Evolutionary conservation across 768 basidiomycete genomes (phyloP).

Genomic region (Pulveroboletus sp.): DNA sequence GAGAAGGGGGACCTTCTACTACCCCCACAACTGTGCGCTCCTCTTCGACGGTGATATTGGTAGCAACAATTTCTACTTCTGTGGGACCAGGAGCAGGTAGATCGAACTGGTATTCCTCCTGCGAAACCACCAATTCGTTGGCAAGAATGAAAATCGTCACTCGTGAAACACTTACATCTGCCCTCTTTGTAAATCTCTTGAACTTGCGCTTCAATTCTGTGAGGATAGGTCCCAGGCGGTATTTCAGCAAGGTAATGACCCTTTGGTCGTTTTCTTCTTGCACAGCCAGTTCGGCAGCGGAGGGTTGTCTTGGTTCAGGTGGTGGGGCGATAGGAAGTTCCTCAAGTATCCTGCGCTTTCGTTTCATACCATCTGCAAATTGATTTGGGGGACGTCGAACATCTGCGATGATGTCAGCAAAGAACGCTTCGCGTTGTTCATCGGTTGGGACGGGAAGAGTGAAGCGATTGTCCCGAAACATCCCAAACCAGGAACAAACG

Average conservation of each 20-base stretch:
- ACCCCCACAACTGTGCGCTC: conserved; percentile 45
- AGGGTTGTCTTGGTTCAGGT: conserved; percentile 78
- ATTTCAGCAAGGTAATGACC: conserved; percentile 78
- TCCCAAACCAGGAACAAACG: conserved; percentile 90
- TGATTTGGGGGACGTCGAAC: conserved; percentile 75
- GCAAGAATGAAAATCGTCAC: neutral
- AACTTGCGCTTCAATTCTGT: conserved; percentile 89
- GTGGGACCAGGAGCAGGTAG: conserved; percentile 21
- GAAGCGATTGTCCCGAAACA: conserved; percentile 72
- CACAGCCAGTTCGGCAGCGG: conserved; percentile 74
- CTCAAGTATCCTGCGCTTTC: conserved; percentile 82
- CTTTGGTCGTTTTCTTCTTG: conserved; percentile 83
- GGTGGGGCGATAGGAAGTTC: conserved; percentile 87
- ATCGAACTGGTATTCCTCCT: conserved; percentile 78
- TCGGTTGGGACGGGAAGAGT: conserved; percentile 49
- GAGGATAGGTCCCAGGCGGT: conserved; percentile 86
- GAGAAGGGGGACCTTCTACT: conserved; percentile 29
- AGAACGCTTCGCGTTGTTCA: conserved; percentile 70
- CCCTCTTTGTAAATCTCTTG: conserved; percentile 82
- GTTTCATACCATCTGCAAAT: conserved; percentile 86
- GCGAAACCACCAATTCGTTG: conserved; percentile 9
- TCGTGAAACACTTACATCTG: conserved; percentile 49
- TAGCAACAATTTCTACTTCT: conserved; percentile 36
- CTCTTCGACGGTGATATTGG: conserved; percentile 36
- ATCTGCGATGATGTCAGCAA: conserved; percentile 67